Conservation (phyloP, 768 basidiomycete genomes). For the Cyclocybe cylindracea region DNA sequence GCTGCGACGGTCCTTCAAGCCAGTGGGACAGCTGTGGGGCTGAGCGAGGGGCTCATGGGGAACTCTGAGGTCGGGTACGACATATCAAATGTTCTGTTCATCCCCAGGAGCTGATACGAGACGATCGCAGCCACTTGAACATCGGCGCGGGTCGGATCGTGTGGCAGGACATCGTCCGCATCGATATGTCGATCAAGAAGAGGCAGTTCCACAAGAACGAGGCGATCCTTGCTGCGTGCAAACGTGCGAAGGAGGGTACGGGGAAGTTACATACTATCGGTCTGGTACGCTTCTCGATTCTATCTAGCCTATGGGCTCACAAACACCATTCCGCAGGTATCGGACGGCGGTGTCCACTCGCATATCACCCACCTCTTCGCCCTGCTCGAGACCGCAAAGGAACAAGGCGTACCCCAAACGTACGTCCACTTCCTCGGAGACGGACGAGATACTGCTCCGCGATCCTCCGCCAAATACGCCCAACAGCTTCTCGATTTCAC, state of each 20-base stretch:
- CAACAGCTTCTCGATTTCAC: constrained; percentile 78
- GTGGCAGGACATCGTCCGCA: constrained; percentile 97
- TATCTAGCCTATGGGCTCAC: background rate
- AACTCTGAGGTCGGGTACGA: constrained; percentile 96
- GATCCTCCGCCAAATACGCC: constrained; percentile 76
- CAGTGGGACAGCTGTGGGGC: constrained; percentile 89
- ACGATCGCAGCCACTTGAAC: constrained; percentile 75
- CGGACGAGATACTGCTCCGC: constrained; percentile 91
- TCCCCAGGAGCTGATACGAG: background rate
- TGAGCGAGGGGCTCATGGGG: constrained; percentile 95
- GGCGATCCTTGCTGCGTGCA: constrained; percentile 68
- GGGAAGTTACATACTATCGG: constrained; percentile 90
- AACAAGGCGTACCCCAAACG: constrained; percentile 78
- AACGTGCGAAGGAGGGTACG: constrained; percentile 79
- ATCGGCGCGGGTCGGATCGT: constrained; percentile 94
- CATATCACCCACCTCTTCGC: constrained; percentile 91
- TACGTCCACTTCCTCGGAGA: constrained; percentile 96
- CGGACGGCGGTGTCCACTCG: constrained; percentile 97
- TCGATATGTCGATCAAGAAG: constrained; percentile 91
- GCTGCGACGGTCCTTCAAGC: constrained; percentile 74
- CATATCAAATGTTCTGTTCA: constrained; percentile 3
- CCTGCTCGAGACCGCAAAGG: constrained; percentile 88
- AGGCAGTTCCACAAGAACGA: constrained; percentile 80
- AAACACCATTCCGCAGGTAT: constrained; percentile 51
- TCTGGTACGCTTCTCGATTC: constrained; percentile 50